Conservation (phyloP, 345 rosid genomes). For the Eucalyptus guilfoylei region DNA sequence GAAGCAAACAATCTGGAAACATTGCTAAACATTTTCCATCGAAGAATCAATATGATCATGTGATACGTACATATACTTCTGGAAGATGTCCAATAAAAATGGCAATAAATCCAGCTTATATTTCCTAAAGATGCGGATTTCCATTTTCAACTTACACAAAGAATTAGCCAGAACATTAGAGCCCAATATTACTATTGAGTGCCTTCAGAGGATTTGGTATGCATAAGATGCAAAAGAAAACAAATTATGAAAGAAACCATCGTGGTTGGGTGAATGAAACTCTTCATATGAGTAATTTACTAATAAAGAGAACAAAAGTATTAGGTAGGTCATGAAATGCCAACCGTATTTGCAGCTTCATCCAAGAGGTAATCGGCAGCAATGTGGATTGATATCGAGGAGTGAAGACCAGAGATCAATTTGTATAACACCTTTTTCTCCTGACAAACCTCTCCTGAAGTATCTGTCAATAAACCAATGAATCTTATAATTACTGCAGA, state of each 20-base stretch:
- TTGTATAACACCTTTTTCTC: constrained; percentile 84
- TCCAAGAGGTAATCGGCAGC: constrained; percentile 86
- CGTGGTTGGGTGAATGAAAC: background rate
- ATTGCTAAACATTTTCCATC: background rate
- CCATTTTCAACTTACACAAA: background rate
- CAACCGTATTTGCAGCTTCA: constrained; percentile 54
- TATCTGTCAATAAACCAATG: constrained; percentile 25
- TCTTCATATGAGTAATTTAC: background rate
- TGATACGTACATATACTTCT: background rate
- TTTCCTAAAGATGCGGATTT: background rate
- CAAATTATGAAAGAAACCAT: background rate
- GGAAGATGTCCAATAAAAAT: background rate
- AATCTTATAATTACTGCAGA: background rate
- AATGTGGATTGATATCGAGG: constrained; percentile 85
- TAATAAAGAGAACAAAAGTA: background rate
- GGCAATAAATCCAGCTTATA: background rate
- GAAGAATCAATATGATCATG: background rate
- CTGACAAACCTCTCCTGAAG: constrained; percentile 60
- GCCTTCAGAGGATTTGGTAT: background rate
- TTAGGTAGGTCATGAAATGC: background rate
- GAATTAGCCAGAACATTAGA: background rate
- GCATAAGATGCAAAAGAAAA: background rate
- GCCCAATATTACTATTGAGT: background rate
- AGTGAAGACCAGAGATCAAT: constrained; percentile 93
- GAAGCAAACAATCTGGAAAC: background rate